These are phyloP conservation scores for Cynara cardunculus DNA, from an alignment of 129 eudicot genomes.

Conservation along the genomic window DNA sequence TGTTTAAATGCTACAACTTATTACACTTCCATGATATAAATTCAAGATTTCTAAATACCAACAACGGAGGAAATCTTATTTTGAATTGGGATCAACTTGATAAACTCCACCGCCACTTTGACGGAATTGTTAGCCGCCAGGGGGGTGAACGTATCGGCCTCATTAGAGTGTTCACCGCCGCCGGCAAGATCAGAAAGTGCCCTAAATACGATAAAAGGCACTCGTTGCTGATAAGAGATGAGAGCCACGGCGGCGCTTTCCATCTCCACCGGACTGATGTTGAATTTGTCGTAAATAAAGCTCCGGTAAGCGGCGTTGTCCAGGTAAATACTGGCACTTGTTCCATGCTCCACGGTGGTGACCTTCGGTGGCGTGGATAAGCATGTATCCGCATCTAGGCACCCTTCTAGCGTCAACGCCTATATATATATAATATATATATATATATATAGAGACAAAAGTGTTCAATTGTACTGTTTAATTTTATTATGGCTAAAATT, in stretches of 20 bases:
- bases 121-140: slow-evolving; percentile 16
- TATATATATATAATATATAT: neutral
- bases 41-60: neutral
- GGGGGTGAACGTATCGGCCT: slow-evolving; percentile 15
- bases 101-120: slow-evolving; percentile 23
- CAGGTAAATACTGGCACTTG: slow-evolving; percentile 37
- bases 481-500: too few relatives aligned
- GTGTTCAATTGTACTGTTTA: neutral
- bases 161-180: slow-evolving; percentile 19
- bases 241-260: slow-evolving; percentile 63
- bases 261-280: slow-evolving; percentile 43
- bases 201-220: slow-evolving; percentile 39
- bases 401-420: slow-evolving; percentile 26
- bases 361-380: slow-evolving; percentile 38
- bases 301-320: slow-evolving; percentile 53
- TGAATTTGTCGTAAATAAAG: slow-evolving; percentile 37
- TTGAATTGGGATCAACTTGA: slow-evolving; percentile 18
- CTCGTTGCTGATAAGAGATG: slow-evolving; percentile 42
- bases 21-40: neutral
- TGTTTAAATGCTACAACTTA: neutral
- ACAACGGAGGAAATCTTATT: neutral
- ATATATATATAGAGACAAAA: neutral
- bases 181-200: slow-evolving; percentile 57
- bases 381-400: slow-evolving; percentile 36
- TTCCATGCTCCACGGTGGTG: slow-evolving; percentile 29